Conservation (phyloP, 805 yeast species). For the Monosporozyma yasuniensis region DNA sequence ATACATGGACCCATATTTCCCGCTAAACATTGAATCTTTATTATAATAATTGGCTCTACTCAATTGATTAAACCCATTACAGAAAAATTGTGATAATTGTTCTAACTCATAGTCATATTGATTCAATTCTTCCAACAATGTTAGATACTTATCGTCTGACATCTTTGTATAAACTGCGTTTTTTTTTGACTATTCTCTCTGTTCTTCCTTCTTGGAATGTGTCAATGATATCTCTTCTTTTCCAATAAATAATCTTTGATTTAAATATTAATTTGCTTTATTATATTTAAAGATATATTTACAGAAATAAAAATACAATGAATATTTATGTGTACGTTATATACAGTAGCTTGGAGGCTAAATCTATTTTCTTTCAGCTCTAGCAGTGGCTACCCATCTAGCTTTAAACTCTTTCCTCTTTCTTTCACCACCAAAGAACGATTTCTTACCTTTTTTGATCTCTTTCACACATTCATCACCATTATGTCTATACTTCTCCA, state of each 20-base stretch:
- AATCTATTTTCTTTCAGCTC: not conserved
- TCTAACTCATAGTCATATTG: slow-evolving; percentile 22
- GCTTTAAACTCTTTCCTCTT: slow-evolving; percentile 60
- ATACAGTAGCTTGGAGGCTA: not conserved
- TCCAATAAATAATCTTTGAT: too few relatives aligned
- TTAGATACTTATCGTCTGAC: slow-evolving; percentile 3
- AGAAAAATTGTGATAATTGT: slow-evolving; percentile 18
- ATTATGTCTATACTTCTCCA: slow-evolving; percentile 44
- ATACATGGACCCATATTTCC: slow-evolving; percentile 27
- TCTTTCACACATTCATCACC: slow-evolving; percentile 48
- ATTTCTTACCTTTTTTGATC: slow-evolving; percentile 60
- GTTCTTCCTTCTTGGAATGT: too few relatives aligned
- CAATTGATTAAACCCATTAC: slow-evolving; percentile 21
- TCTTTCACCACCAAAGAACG: slow-evolving; percentile 78
- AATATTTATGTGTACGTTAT: not conserved
- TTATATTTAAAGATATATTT: too few relatives aligned
- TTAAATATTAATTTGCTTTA: too few relatives aligned
- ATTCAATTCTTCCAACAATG: slow-evolving; percentile 15
- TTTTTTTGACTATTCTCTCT: not conserved
- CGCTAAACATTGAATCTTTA: slow-evolving; percentile 22
- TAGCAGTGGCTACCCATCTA: slow-evolving; percentile 42
- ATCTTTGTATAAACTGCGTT: not conserved
- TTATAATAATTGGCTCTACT: slow-evolving; percentile 28
- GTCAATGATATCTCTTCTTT: not conserved
- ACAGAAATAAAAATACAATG: not conserved